phyloP scores from a whole-genome alignment of 1,284 basidiomycete species.

The Agroathelia rolfsii region DNA sequence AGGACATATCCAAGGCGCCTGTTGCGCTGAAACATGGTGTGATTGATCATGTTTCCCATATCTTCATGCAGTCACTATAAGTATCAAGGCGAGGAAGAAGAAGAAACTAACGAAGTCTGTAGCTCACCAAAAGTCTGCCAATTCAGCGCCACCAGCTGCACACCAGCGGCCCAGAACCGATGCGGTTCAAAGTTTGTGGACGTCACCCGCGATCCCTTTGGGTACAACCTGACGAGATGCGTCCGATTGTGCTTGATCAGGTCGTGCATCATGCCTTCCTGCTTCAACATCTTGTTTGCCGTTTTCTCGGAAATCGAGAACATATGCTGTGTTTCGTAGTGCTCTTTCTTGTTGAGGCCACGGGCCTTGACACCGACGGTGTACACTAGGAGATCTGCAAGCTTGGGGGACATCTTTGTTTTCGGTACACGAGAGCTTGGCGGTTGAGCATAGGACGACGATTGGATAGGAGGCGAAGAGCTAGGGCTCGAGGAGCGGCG shows the following conservation, averaged over 20 bases:
- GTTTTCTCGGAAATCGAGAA: constrained; percentile 89
- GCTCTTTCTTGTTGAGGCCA: constrained; percentile 84
- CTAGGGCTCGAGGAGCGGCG: too few relatives aligned
- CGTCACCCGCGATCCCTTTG: constrained; percentile 72
- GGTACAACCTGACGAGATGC: constrained; percentile 87
- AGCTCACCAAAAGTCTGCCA: constrained; percentile 89
- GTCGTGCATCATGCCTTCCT: constrained; percentile 43
- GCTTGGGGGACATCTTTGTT: constrained; percentile 61
- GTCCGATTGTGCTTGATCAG: constrained; percentile 84
- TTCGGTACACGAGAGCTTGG: too few relatives aligned
- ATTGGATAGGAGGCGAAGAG: constrained; percentile 2
- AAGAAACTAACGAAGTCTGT: not conserved
- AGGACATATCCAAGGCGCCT: constrained; percentile 83
- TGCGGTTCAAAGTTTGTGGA: constrained; percentile 89
- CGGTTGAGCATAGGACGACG: constrained; percentile 11
- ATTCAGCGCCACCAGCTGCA: constrained; percentile 94
- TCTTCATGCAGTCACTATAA: constrained; percentile 35
- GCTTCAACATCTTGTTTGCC: constrained; percentile 59
- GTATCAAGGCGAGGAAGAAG: constrained; percentile 2
- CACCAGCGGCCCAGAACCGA: constrained; percentile 84
- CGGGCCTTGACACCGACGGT: constrained; percentile 93
- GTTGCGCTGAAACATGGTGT: constrained; percentile 89
- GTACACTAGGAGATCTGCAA: constrained; percentile 82
- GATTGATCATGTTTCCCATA: constrained; percentile 82
- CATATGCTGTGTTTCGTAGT: constrained; percentile 82